Conservation (phyloP, 768 basidiomycete species). For the Mycena albidolilacea region DNA sequence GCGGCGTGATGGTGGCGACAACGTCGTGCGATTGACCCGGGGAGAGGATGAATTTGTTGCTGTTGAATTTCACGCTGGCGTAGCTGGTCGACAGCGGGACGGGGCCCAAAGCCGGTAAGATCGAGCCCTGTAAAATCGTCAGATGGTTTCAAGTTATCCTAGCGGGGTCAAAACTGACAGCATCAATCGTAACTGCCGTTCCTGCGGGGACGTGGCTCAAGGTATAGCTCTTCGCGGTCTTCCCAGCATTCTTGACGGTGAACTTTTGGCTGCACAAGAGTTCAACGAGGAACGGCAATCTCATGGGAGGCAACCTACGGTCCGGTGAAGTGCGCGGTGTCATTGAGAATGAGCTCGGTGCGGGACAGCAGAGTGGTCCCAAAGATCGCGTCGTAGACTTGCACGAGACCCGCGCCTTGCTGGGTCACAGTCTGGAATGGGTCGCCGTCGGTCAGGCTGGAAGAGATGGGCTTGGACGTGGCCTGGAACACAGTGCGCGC, state of each 20-base stretch:
- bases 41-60: slow-evolving; percentile 58
- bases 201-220: slow-evolving; percentile 57
- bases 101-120: slow-evolving; percentile 62
- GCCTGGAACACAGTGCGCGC: slow-evolving; percentile 56
- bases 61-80: slow-evolving; percentile 64
- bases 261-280: slow-evolving; percentile 57
- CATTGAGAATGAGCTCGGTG: slow-evolving; percentile 72
- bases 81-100: slow-evolving; percentile 63
- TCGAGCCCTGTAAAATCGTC: slow-evolving; percentile 50
- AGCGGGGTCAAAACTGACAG: not conserved
- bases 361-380: slow-evolving; percentile 67
- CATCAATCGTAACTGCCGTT: slow-evolving; percentile 53
- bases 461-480: slow-evolving; percentile 60
- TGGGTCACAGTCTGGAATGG: slow-evolving; percentile 67
- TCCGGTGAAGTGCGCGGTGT: slow-evolving; percentile 67
- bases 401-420: slow-evolving; percentile 70
- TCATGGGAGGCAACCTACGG: too few species aligned
- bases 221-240: slow-evolving; percentile 51
- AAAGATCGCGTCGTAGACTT: slow-evolving; percentile 72
- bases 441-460: slow-evolving; percentile 62
- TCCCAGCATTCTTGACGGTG: slow-evolving; percentile 67
- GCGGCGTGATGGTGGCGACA: slow-evolving; percentile 62
- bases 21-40: slow-evolving; percentile 47
- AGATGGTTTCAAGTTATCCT: not conserved
- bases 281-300: too few species aligned